Evolutionary conservation across 83 land plant species (phyloP).

Genomic region (Larix sibirica): DNA sequence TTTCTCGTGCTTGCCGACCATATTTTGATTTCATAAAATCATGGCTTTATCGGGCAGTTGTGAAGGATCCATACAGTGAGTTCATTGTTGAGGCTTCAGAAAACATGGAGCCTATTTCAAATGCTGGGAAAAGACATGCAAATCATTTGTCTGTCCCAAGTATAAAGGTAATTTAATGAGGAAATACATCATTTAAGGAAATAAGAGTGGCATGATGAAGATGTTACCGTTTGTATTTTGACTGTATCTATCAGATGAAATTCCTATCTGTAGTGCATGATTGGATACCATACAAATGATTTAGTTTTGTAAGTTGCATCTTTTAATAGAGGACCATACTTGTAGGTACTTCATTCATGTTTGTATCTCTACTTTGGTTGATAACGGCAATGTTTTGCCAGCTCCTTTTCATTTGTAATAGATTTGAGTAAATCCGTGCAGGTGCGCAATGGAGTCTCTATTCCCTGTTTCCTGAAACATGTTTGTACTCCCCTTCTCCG

Average conservation of each 20-base stretch:
- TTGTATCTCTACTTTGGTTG: background rate
- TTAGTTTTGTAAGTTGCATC: background rate
- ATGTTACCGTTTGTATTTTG: too few species aligned
- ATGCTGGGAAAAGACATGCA: background rate
- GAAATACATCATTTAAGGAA: too few species aligned
- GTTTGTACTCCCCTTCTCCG: constrained; percentile 60
- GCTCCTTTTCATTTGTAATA: background rate
- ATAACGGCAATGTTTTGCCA: background rate
- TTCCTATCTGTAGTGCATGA: background rate
- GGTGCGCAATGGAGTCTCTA: constrained; percentile 62
- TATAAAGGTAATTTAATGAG: background rate
- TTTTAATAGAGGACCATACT: background rate
- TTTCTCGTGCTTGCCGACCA: constrained; percentile 83
- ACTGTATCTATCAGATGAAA: background rate
- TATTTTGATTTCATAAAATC: constrained; percentile 78
- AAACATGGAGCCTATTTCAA: background rate
- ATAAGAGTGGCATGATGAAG: too few species aligned
- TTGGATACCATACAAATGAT: background rate
- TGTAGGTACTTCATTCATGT: background rate
- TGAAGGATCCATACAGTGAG: constrained; percentile 87
- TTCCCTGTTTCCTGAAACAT: constrained; percentile 81
- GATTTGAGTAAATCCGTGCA: constrained; percentile 17
- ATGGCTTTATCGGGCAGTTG: constrained; percentile 83
- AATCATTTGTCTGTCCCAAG: background rate
- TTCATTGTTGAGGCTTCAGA: constrained; percentile 60